Conservation (phyloP, 1,284 basidiomycete genomes). For the Vanrija pseudolonga region DNA sequence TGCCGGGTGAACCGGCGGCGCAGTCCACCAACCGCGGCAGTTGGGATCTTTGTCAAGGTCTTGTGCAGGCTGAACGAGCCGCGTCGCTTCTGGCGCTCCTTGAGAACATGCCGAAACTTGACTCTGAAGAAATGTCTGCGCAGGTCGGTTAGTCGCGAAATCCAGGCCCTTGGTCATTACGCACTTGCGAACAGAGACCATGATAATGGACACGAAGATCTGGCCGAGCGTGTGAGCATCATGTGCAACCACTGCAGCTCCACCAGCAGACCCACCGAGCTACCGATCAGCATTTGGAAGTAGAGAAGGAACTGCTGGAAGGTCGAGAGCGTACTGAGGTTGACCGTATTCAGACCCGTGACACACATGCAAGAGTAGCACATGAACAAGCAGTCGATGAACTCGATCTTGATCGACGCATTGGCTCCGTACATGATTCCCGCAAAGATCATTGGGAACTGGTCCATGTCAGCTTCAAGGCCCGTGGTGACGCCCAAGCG, state of each 20-base stretch:
- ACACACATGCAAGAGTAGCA: constrained; percentile 55
- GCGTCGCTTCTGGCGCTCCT: constrained; percentile 45
- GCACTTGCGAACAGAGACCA: constrained; percentile 46
- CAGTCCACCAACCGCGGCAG: constrained; percentile 12
- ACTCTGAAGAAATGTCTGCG: constrained; percentile 68
- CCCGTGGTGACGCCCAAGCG: background rate
- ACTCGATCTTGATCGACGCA: constrained; percentile 47
- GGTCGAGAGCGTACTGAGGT: constrained; percentile 50
- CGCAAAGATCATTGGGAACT: constrained; percentile 51
- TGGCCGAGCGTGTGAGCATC: constrained; percentile 13
- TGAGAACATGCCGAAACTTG: constrained; percentile 66
- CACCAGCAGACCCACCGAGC: constrained; percentile 32
- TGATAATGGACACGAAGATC: constrained; percentile 47
- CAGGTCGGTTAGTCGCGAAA: background rate
- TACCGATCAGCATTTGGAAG: constrained; percentile 47
- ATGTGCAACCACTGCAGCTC: too few species aligned
- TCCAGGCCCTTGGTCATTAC: background rate
- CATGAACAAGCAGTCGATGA: constrained; percentile 53
- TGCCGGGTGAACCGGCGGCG: constrained; percentile 26
- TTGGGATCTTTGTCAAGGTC: constrained; percentile 31
- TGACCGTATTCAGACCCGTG: constrained; percentile 52
- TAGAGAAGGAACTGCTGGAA: constrained; percentile 53
- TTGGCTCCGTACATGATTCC: constrained; percentile 51
- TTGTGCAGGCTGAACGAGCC: constrained; percentile 25
- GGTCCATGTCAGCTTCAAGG: background rate